A percentile compares a stretch with the other conserved stretches of the same genome.
Evolutionary conservation across 441 rosid genomes (phyloP).

Genomic region (Raphanus hybrid): DNA sequence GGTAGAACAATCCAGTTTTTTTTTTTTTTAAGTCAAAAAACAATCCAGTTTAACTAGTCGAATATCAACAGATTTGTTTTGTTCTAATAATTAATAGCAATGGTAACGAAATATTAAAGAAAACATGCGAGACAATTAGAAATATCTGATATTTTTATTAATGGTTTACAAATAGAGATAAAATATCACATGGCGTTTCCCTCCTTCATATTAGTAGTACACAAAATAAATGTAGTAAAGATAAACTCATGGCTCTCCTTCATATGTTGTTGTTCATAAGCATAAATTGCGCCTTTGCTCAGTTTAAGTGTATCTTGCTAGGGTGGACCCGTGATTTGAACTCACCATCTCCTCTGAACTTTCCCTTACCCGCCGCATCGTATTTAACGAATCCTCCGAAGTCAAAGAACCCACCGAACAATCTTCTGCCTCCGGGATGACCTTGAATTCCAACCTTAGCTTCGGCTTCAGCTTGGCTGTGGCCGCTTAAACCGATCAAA

Average conservation of each 20-base stretch:
- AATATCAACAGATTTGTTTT: background rate
- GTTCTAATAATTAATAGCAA: slow-evolving; percentile 2
- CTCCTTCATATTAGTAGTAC: slow-evolving; percentile 14
- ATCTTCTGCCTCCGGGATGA: background rate
- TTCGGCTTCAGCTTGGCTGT: background rate
- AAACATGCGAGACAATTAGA: slow-evolving; percentile 25
- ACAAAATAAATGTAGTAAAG: background rate
- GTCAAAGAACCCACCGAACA: background rate
- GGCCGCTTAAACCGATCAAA: background rate
- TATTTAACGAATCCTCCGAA: slow-evolving; percentile 13
- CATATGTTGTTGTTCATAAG: slow-evolving; percentile 34
- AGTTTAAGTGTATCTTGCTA: slow-evolving; percentile 5
- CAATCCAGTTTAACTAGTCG: no score
- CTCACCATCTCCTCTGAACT: slow-evolving; percentile 2
- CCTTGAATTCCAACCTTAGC: background rate
- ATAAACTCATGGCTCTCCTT: slow-evolving; percentile 44
- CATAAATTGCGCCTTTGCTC: slow-evolving; percentile 14
- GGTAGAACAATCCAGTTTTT: no score
- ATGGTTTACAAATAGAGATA: slow-evolving; percentile 19
- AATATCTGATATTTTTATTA: background rate
- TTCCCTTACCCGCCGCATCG: slow-evolving; percentile 18
- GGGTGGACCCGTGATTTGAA: slow-evolving; percentile 21
- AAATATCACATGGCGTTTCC: slow-evolving; percentile 33
- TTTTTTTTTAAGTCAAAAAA: no score
- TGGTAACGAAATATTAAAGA: background rate